phyloP scores from a whole-genome alignment of 257 asterid genomes.

The Paulownia fortunei region DNA sequence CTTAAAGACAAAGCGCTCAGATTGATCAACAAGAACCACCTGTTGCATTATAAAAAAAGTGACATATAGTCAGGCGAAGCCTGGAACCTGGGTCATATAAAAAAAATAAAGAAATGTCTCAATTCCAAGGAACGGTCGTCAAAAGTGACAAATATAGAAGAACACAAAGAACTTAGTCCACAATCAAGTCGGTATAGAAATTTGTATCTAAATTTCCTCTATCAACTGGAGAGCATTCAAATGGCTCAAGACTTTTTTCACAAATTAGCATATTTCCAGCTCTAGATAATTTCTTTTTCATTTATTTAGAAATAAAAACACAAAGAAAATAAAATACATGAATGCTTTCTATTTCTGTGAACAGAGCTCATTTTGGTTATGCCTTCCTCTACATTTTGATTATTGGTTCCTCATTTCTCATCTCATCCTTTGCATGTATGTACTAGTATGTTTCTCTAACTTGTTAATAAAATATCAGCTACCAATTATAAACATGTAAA shows the following conservation, averaged over 20 bases:
- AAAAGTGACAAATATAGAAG: constrained; percentile 5
- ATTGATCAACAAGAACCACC: constrained; percentile 96
- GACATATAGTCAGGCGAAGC: too few relatives aligned
- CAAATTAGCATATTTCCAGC: not conserved
- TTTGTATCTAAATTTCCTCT: constrained; percentile 8
- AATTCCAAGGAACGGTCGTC: constrained; percentile 5
- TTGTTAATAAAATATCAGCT: not conserved
- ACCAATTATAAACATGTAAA: not conserved
- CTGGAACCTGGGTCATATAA: too few relatives aligned
- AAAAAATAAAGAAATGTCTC: not conserved
- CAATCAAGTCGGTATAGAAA: constrained; percentile 9
- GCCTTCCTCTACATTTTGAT: not conserved
- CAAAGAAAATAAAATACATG: not conserved
- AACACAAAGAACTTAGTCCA: not conserved
- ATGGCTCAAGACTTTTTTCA: not conserved
- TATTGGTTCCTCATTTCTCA: not conserved
- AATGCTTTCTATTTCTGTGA: not conserved
- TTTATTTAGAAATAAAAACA: not conserved
- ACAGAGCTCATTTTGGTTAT: constrained; percentile 4
- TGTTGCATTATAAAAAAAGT: constrained; percentile 39
- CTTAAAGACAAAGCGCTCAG: constrained; percentile 92
- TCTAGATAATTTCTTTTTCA: not conserved
- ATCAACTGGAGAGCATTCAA: constrained; percentile 7
- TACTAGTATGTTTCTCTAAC: not conserved
- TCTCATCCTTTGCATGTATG: not conserved